Evolutionary conservation across 306 rosid genomes (phyloP).

Genomic region (Prosopis cineraria): DNA sequence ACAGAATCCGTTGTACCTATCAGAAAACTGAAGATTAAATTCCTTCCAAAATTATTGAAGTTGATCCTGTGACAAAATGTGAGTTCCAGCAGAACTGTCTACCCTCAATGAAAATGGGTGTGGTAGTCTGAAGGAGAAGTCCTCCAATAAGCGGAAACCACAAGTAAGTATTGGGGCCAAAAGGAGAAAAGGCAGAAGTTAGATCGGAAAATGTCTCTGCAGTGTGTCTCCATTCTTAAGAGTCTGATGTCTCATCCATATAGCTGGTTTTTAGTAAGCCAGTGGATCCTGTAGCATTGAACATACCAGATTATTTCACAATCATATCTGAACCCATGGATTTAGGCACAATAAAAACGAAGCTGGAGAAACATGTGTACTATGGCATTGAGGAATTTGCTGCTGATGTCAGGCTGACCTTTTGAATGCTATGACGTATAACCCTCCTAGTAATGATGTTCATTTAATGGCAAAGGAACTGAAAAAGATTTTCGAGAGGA

Average conservation of each 20-base stretch:
- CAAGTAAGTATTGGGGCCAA: slow-evolving; percentile 34
- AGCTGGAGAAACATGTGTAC: slow-evolving; percentile 51
- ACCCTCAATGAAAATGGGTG: slow-evolving; percentile 5
- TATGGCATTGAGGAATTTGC: slow-evolving; percentile 50
- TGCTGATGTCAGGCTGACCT: slow-evolving; percentile 64
- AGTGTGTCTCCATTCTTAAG: slow-evolving; percentile 53
- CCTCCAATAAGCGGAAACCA: slow-evolving; percentile 46
- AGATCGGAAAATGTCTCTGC: slow-evolving; percentile 45
- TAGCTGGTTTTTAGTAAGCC: slow-evolving; percentile 60
- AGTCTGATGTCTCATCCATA: slow-evolving; percentile 43
- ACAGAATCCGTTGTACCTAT: slow-evolving; percentile 45
- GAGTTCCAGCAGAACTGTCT: slow-evolving; percentile 37
- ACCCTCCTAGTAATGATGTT: slow-evolving; percentile 60
- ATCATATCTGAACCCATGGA: slow-evolving; percentile 68
- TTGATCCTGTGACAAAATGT: slow-evolving; percentile 27
- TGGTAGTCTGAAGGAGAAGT: slow-evolving; percentile 24
- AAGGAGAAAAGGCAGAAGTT: slow-evolving; percentile 59
- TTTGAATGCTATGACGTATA: slow-evolving; percentile 70
- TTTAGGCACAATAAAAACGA: slow-evolving; percentile 66
- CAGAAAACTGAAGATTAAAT: slow-evolving; percentile 53
- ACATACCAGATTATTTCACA: slow-evolving; percentile 64
- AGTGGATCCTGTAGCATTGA: slow-evolving; percentile 63
- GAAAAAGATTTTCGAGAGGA: slow-evolving; percentile 52
- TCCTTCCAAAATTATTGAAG: slow-evolving; percentile 48
- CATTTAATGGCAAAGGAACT: slow-evolving; percentile 62